A percentile compares a stretch with the other conserved stretches of the same genome.
Conservation (phyloP, 1,139 yeast species). For the Yamadazyma triangularis region DNA sequence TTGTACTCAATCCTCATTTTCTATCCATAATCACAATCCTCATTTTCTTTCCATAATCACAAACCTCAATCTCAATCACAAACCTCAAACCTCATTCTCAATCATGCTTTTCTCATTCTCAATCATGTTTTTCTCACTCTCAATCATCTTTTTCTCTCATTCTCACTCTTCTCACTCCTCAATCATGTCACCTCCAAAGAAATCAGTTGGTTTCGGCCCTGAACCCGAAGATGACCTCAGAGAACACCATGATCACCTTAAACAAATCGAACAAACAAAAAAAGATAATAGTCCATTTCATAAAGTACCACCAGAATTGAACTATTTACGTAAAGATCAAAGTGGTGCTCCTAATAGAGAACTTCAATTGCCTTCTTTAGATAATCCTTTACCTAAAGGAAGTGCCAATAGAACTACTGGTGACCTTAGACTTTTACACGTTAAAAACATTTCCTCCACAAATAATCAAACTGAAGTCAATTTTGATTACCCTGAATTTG, state of each 20-base stretch:
- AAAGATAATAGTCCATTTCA: constrained; percentile 34
- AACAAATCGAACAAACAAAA: constrained; percentile 22
- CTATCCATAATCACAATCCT: too few species aligned
- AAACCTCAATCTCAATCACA: too few species aligned
- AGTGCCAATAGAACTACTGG: constrained; percentile 9
- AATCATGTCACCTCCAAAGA: too few species aligned
- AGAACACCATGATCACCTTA: constrained; percentile 29
- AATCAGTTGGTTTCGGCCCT: constrained; percentile 40
- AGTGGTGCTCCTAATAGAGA: constrained; percentile 3
- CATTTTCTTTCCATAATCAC: too few species aligned
- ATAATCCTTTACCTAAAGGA: not conserved
- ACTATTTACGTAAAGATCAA: constrained; percentile 27
- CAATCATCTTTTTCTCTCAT: too few species aligned
- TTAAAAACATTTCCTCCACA: constrained; percentile 39
- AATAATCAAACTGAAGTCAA: constrained; percentile 41
- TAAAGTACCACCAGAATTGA: constrained; percentile 40
- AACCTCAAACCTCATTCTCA: too few species aligned
- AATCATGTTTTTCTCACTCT: too few species aligned
- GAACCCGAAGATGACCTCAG: constrained; percentile 34
- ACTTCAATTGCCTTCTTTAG: not conserved
- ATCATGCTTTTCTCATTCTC: too few species aligned
- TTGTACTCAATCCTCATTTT: too few species aligned
- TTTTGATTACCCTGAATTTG: constrained; percentile 37
- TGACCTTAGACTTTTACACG: constrained; percentile 29
- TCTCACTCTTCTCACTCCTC: too few species aligned